Evolutionary conservation across 352 stramenopile species (phyloP), one percentile per base, ranked within the genome.

Genomic region (Saprolegnia parasitica): DNA sequence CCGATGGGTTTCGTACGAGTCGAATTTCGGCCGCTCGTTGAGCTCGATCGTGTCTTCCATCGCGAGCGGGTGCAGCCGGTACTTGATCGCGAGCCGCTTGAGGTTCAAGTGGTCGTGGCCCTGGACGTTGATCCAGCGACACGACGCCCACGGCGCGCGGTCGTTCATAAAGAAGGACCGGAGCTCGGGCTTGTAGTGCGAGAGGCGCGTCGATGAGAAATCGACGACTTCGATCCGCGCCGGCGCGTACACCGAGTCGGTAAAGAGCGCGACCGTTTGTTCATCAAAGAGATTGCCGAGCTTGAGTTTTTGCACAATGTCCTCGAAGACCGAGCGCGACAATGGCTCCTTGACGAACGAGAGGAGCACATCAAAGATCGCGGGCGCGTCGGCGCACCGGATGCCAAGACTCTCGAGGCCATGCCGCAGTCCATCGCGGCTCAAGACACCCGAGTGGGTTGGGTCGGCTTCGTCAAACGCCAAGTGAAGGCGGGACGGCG

Each of bases 111-210:
- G 89, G 74, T 91, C 83, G 63, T 81, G 81, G 47, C 84, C 81
- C 68, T 90, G 80, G 58, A 96, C 73, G 74, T 96, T 93, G 67
- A 95, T 94, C 86, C 86, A 96, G 15, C 88, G 88, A 49, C 91
- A 82, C 5, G 81, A 87, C n/a, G 91, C 86, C 87, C 87, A 94
- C 16, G 80, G 65, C 32, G 86, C 84, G 5, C 85, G 79, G 64
- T 86, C 79, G 21, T 77, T 73, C 56, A 86, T 94, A 71, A 93
- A 94, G 65, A 91, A 94, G 35, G 76, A 76, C 5, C 82, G 83
- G 35, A 90, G 61, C 9, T 87, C 80, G 6, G 71, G 65, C 21
- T 78, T 74, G 62, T 91, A 91, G 68, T 87, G 86, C 73, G 93
- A 78, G 56, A 92, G 65, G 11, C 80, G 77, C 5, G 79, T 85